Percentiles rank a stretch among this genome's conserved stretches.
These are phyloP conservation scores for Cercis canadensis DNA, from an alignment of 306 rosid genomes.

Conservation along the genomic window DNA sequence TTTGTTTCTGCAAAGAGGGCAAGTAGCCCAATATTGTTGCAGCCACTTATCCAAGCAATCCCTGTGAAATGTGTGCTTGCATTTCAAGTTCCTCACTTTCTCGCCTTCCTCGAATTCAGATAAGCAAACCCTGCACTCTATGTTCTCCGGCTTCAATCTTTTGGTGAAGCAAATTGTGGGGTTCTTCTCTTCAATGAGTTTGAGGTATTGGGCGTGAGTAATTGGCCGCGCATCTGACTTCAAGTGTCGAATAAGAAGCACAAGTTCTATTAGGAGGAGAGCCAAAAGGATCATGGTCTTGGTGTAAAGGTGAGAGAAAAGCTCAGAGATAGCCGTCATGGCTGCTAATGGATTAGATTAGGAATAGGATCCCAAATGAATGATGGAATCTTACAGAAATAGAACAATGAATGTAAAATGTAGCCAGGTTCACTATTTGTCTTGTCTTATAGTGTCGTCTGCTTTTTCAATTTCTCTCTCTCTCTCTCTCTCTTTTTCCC, in stretches of 20 bases:
- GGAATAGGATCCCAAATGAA: background rate
- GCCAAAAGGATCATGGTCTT: slow-evolving; percentile 60
- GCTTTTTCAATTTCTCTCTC: too few relatives aligned
- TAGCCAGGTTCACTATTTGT: background rate
- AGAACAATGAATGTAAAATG: slow-evolving; percentile 5
- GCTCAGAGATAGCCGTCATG: slow-evolving; percentile 66
- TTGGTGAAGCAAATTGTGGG: slow-evolving; percentile 57
- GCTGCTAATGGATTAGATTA: slow-evolving; percentile 1
- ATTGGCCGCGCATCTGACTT: slow-evolving; percentile 50
- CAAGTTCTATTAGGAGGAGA: slow-evolving; percentile 59
- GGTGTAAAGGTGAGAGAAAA: slow-evolving; percentile 63
- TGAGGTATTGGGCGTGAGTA: slow-evolving; percentile 68
- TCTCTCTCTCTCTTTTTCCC: too few relatives aligned
- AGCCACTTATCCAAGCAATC: slow-evolving; percentile 90
- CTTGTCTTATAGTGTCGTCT: too few relatives aligned
- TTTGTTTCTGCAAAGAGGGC: slow-evolving; percentile 86
- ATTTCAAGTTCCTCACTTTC: slow-evolving; percentile 63
- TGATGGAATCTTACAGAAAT: background rate
- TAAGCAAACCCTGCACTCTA: slow-evolving; percentile 75
- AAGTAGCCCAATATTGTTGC: slow-evolving; percentile 71
- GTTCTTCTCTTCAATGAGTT: slow-evolving; percentile 69
- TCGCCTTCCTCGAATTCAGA: slow-evolving; percentile 82
- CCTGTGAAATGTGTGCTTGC: slow-evolving; percentile 80
- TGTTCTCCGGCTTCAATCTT: background rate
- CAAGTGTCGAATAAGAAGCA: slow-evolving; percentile 47